These are phyloP conservation scores for Talaromyces funiculosus DNA, from an alignment of 2,329 filamentous ascomycete species.

Conservation along the genomic window DNA sequence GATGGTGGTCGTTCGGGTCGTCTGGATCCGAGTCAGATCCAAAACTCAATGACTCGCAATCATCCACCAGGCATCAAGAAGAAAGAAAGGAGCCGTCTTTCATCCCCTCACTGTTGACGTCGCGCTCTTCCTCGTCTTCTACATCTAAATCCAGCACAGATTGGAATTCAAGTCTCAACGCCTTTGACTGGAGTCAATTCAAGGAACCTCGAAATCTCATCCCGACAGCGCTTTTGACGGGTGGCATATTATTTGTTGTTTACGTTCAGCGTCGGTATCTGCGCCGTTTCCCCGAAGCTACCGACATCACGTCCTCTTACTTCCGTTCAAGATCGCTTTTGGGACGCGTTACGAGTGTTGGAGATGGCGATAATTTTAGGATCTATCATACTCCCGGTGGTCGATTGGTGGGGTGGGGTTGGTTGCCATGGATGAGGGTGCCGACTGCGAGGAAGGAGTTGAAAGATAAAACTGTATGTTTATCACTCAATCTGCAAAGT, in stretches of 20 bases:
- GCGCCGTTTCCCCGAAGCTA: slow-evolving; percentile 73
- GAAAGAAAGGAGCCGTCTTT: slow-evolving; percentile 16
- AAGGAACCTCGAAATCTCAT: slow-evolving; percentile 32
- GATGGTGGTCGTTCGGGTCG: slow-evolving; percentile 45
- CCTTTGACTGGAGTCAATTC: slow-evolving; percentile 34
- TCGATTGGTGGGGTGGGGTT: slow-evolving; percentile 81
- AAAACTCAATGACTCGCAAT: slow-evolving; percentile 10
- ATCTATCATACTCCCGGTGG: slow-evolving; percentile 95
- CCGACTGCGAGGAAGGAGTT: slow-evolving; percentile 64
- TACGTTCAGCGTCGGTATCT: slow-evolving; percentile 53
- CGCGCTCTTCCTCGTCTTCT: slow-evolving; percentile 13
- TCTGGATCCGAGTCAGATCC: slow-evolving; percentile 27
- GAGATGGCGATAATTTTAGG: slow-evolving; percentile 94
- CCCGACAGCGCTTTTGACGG: slow-evolving; percentile 34
- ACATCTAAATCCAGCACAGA: slow-evolving; percentile 22
- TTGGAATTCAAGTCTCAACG: slow-evolving; percentile 43
- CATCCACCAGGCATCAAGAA: slow-evolving; percentile 18
- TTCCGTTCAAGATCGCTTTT: slow-evolving; percentile 73
- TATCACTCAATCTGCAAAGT: no score
- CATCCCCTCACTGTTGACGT: slow-evolving; percentile 6
- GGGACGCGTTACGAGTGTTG: slow-evolving; percentile 85
- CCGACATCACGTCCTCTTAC: slow-evolving; percentile 66
- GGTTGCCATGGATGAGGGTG: slow-evolving; percentile 66
- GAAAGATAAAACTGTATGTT: slow-evolving; percentile 58
- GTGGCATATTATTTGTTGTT: slow-evolving; percentile 31